These are phyloP conservation scores for Teratosphaeria gauchensis DNA, from an alignment of 2,329 filamentous ascomycete species.

Conservation along the genomic window DNA sequence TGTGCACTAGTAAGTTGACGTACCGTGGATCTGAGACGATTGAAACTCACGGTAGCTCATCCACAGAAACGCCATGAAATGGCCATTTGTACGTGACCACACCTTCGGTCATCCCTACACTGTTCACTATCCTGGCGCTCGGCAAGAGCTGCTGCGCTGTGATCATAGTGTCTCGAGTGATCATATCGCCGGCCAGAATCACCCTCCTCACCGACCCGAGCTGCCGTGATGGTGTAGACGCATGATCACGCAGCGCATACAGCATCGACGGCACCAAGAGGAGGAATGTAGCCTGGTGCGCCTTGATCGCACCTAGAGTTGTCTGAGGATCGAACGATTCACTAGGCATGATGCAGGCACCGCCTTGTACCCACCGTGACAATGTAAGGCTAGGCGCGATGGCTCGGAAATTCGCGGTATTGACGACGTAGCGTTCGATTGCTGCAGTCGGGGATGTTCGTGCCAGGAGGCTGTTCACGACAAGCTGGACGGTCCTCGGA, in stretches of 20 bases:
- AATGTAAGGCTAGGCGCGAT: constrained; percentile 8
- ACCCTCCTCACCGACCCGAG: constrained; percentile 1
- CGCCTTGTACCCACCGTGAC: constrained; percentile 7
- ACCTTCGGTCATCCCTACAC: constrained; percentile 12
- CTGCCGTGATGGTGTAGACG: constrained; percentile 1
- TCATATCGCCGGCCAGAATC: constrained; percentile 9
- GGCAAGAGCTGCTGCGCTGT: constrained; percentile 7
- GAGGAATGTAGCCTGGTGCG: constrained; percentile 5
- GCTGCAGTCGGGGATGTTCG: neutral
- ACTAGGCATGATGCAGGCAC: constrained; percentile 8
- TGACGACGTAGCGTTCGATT: neutral
- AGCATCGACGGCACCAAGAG: constrained; percentile 10
- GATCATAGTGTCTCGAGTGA: constrained; percentile 7
- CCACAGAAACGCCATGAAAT: constrained; percentile 3
- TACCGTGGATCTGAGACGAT: neutral
- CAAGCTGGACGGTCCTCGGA: neutral
- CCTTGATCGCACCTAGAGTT: constrained; percentile 6
- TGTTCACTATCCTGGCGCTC: constrained; percentile 1
- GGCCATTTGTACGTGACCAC: constrained; percentile 10
- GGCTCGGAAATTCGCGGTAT: constrained; percentile 10
- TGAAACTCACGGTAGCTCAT: constrained; percentile 4
- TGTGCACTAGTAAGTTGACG: neutral
- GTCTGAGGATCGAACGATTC: constrained; percentile 3
- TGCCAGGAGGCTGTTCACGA: neutral
- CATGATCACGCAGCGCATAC: constrained; percentile 6